Evolutionary conservation across 176 grass and related monocot species (phyloP), one percentile per base, ranked within the genome.

Genomic region (Phoenix dactylifera): DNA sequence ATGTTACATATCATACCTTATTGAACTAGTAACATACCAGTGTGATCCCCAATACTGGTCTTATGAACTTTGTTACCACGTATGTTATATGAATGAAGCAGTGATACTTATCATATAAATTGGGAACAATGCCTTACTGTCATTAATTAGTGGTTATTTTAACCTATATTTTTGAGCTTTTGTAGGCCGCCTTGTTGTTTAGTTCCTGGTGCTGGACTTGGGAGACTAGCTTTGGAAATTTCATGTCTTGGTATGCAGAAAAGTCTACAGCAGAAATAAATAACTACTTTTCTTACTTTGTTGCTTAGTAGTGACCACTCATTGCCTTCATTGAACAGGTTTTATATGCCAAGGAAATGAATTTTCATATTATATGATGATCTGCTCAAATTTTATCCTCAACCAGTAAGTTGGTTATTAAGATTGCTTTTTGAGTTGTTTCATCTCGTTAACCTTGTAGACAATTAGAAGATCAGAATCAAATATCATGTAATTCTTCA

Each of bases 321-420:
- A 56, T 52, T 10, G 9, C 16, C 16, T 44, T 67, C 76, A 50
- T 61, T 58, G 44, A 51, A 65, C 76, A 98, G 93, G 93, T 76
- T 98, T 98, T 74, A 56, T 85, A 66, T 92, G 93, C 81, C 87
- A 98, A 76, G 87, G 87, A 59, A 98, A 98, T 71, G 93, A 98
- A 26, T 98, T 98, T 57, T 98, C 93, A 51, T 98, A 98, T 88
- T 92, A 92, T 74, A 92, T 92, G 84, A 75, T 98, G 87, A 92
- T 92, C 59, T 98, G 93, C 80, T 98, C 87, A 50, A 92, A 73
- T 89, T 98, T 89, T 74, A 98, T 98, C 74, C 76, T 98, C 63
- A 98, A 98, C 70, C 76, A 85, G 93, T 97, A 90, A 69, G 92
- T 56, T 62, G 30, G 58, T 66, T 63, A 71, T 30, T 29, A 10